Base-by-base conservation (phyloP, 371 early-diverging fungal genomes). In the Haplosporangium sp. region DNA sequence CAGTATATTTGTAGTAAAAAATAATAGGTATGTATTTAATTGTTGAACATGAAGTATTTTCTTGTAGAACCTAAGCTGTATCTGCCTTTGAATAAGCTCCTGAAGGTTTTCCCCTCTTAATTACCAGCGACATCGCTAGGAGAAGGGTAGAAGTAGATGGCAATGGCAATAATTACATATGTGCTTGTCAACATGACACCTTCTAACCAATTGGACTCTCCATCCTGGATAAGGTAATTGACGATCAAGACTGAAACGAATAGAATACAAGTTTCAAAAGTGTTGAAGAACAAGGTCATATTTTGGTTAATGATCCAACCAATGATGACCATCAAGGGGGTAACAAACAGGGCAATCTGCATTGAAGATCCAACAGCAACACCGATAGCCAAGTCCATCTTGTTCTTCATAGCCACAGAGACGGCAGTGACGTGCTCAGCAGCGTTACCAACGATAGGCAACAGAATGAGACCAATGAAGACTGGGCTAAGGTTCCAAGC, bases 311-410 rank as follows among this genome's bases (percentile, higher is more conserved):
- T 91, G 63, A 92, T 90, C 97, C 97, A 98, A 2, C 96, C 97
- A 44, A 94, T 84, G 50, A 97, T 88, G 61, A 96, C 96, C 82
- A 94, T 88, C 48, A 96, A 67, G 4, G 97, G 98, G 15, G 94
- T 93, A 4, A 96, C 95, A 57, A 96, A 88, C n/a, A 97, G 86
- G 0, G 96, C 94, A 59, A 97, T 95, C 82, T 97, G 97, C 90
- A 96, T 93, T 57, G 92, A 91, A n/a, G 95, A 94, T 6, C 97
- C 98, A 9, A 96, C 86, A 10, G 98, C 96, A 19, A 98, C 94
- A 53, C 94, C 92, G 44, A 98, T 87, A 0, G 95, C 92, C 52
- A 98, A 83, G 72, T 97, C 95, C 96, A 97, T 97, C 88, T 97
- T 96, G 87, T 96, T 91, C 68, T 94, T 91, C 74, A 94, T 87